Base-by-base conservation (phyloP, 2,329 filamentous ascomycete genomes). In the Cercospora sojina region DNA sequence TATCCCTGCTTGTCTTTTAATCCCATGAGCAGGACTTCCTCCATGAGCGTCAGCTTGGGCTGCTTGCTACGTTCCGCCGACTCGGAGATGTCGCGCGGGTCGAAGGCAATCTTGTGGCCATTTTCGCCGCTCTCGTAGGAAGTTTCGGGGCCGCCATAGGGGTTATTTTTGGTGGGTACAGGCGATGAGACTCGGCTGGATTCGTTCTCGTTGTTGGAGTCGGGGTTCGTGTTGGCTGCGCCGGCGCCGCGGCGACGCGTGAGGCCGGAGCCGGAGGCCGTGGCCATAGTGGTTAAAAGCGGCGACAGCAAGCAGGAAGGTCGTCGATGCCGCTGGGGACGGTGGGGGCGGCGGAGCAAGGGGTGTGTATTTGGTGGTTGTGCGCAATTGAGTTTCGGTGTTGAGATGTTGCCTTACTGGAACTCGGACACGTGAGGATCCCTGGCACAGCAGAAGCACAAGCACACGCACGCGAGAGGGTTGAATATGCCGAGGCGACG, bases 1-100 rank as follows among this genome's bases (percentile, higher is more conserved):
- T 99, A 98, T 72, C 95, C 95, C 88, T 99, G 95, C 84, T 98
- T 99, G 82, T 99, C 95, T 83, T 99, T 99, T 76, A 99, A 83
- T 10, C 95, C 95, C 81, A 99, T 87, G 75, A 99, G 84, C 77
- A 99, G 85, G 63, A 99, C 90, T 82, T 99, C 95, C 83, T 99
- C 95, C 95, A 99, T 99, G 78, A 99, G 84, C 43, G 95, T 99
- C 78, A 99, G 84, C 85, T 98, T 99, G 57, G 95, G 95, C 84
- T 98, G 94, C 84, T 97, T 98, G 86, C 88, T 95, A 79, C 95
- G 86, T 84, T 99, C 95, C 73, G 91, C 92, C 80, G 89, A 97
- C 85, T 99, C 95, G 82, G 90, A 96, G 76, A 99, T 96, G 80
- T 99, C 95, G 80, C 94, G 87, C 67, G 95, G 95, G 80, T 99